Conservation (phyloP, 2,329 filamentous ascomycete genomes). For the Monosporascus sp. region DNA sequence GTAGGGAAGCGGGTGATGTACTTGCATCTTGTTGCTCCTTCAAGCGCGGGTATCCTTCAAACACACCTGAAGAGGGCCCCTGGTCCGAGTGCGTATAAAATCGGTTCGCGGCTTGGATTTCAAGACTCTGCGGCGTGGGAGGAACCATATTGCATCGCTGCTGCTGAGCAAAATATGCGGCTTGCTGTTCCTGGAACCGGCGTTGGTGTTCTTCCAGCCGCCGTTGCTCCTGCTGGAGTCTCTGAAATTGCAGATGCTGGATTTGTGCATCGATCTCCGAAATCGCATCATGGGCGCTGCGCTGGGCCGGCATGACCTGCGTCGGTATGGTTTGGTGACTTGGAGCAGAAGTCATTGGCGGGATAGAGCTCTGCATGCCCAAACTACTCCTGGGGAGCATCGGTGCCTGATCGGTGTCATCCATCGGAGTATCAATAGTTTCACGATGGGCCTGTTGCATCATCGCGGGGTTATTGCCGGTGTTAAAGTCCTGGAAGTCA, state of each 20-base stretch:
- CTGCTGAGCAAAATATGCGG: constrained; percentile 46
- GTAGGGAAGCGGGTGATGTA: constrained; percentile 10
- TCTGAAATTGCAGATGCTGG: constrained; percentile 59
- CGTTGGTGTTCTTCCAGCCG: constrained; percentile 53
- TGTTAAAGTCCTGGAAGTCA: constrained; percentile 52
- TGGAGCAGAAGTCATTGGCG: constrained; percentile 41
- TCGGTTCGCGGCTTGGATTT: constrained; percentile 60
- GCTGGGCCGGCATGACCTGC: constrained; percentile 39
- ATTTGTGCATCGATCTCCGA: constrained; percentile 61
- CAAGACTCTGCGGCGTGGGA: constrained; percentile 75
- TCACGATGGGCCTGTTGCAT: constrained; percentile 34
- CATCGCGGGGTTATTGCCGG: constrained; percentile 31
- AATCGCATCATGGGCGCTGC: constrained; percentile 45
- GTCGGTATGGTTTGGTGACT: constrained; percentile 41
- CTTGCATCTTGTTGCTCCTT: constrained; percentile 66
- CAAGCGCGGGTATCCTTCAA: constrained; percentile 60
- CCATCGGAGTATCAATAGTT: constrained; percentile 45
- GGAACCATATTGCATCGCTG: constrained; percentile 58
- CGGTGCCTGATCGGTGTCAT: constrained; percentile 34
- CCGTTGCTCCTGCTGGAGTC: constrained; percentile 54
- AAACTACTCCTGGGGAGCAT: constrained; percentile 31
- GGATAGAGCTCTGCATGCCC: constrained; percentile 39
- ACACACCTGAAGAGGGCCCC: constrained; percentile 52
- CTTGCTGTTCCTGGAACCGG: constrained; percentile 34
- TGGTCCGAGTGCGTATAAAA: constrained; percentile 56